Conservation (phyloP, 441 rosid genomes). For the Dalechampia spathulata region DNA sequence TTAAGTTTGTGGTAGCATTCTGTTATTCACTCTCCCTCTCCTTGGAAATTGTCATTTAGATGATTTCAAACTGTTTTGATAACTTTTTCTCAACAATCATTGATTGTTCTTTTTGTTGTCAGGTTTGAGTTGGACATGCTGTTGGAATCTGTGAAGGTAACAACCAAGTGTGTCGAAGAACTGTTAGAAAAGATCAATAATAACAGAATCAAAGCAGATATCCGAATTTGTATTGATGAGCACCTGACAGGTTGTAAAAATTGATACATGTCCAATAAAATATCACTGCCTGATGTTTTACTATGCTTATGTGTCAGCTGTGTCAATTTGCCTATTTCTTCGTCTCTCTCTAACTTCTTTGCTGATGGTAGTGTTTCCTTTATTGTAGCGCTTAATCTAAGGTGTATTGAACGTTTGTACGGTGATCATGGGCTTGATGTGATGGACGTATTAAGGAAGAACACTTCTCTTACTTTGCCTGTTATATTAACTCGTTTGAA, state of each 20-base stretch:
- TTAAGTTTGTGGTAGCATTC: too few species aligned
- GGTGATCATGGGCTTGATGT: slow-evolving; percentile 99
- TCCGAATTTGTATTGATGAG: slow-evolving; percentile 62
- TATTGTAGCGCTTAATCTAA: slow-evolving; percentile 70
- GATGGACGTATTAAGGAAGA: slow-evolving; percentile 79
- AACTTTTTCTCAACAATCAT: too few species aligned
- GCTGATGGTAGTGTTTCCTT: slow-evolving; percentile 5
- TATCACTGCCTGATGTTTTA: background rate
- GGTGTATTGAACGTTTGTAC: slow-evolving; percentile 93
- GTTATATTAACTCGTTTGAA: slow-evolving; percentile 91
- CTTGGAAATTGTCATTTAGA: too few species aligned
- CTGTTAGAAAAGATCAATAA: slow-evolving; percentile 64
- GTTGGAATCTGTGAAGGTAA: slow-evolving; percentile 85
- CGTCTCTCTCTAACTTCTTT: background rate
- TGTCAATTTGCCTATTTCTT: background rate
- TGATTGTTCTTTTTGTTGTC: slow-evolving; percentile 23
- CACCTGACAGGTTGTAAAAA: slow-evolving; percentile 67
- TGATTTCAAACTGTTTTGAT: too few species aligned
- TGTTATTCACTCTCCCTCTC: too few species aligned
- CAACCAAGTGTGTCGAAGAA: slow-evolving; percentile 86
- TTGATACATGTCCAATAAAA: slow-evolving; percentile 12
- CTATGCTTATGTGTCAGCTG: slow-evolving; percentile 6
- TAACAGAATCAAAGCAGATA: slow-evolving; percentile 51
- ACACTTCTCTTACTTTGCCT: slow-evolving; percentile 80
- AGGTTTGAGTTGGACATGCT: slow-evolving; percentile 99